Evolutionary conservation across 495 filamentous ascomycete genomes (phyloP), one percentile per base, ranked within the genome.

Genomic region (Patellaria atrata): DNA sequence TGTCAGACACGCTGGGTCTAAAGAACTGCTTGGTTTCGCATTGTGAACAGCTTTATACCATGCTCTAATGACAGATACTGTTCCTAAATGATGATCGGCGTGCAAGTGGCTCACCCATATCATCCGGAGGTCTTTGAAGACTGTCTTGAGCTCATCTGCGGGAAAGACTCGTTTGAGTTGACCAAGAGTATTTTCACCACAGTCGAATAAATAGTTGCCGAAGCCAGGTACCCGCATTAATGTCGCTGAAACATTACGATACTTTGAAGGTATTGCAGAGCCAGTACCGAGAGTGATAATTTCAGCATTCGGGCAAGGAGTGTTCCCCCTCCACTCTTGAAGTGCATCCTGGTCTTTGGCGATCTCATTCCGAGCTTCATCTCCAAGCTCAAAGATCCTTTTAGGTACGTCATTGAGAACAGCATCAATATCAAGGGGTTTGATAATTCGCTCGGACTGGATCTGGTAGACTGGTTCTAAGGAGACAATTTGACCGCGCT

Each of bases 51-150:
- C 60, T 12, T 62, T 48, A 38, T 78, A 74, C 73, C 82, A 87
- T 12, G 80, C 80, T 52, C 67, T 76, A 48, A 99, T 76, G 17
- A 94, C 59, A 12, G 77, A 67, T 17, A 66, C 65, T 0, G 75
- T 81, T 20, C 89, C 89, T 13, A 96, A 69, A 49, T 99, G 89
- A 56, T 99, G 89, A 60, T 99, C 89, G 18, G 89, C 89, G 50
- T 99, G 89, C 33, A 87, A 58, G 56, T 99, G 89, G 50, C 80
- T 87, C 51, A 99, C 87, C 78, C 82, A 94, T 35, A 99, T 79
- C 44, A 72, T 67, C 23, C 78, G 80, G 17, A 99, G 63, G 38
- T 93, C 80, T 35, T 62, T 60, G 9, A 96, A 60, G 8, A 94
- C 60, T 22, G 74, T 66, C n/a, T 63, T 60, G 4, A 86, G 54